Base-by-base conservation (phyloP, 192 early-diverging fungal genomes). In the Coemansia asiatica region DNA sequence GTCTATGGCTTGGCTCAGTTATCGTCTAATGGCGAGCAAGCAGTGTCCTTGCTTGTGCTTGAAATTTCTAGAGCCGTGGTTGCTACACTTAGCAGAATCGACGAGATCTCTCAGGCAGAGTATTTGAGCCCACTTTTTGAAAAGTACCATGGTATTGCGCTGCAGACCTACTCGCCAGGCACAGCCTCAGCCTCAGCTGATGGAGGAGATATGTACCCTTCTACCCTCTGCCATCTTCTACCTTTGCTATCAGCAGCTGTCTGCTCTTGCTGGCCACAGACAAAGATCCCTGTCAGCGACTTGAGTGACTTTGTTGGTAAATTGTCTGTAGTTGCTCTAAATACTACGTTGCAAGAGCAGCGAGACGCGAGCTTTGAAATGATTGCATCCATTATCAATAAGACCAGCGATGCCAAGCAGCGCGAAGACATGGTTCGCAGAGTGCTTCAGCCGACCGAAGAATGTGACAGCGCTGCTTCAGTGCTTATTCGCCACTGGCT, bases 311-410 rank as follows among this genome's bases (percentile, higher is more conserved):
- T 86, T 23, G 53, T 85, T 22, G 70, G 74, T 18, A 61, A 64
- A 0, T 57, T 91, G 22, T 56, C 85, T 1, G 48, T 60, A 0
- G 60, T 76, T 7, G 76, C 84, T 2, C 67, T 87, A 56, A 61
- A 62, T 46, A 76, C 84, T 2, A 21, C 25, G 5, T 83, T 83
- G 62, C 12, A 50, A 1, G 56, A 71, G 0, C 81, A 87, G 36
- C 82, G 83, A 7, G 76, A 82, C 33, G 75, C 87, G 8, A 64
- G 87, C 18, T 82, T 85, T 44, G 83, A 88, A 64, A 69, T 84
- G 9, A 75, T 86, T 5, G 85, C 88, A 6, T 83, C 89, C 2
- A 78, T 88, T 10, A 26, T 90, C 40, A 92, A 91, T 82, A 94
- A 94, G 73, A 81, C 72, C 27, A 67, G 66, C 50, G 64, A 77